Evolutionary conservation across 2,329 filamentous ascomycete genomes (phyloP).

Genomic region (Ceratocystis cubensis): DNA sequence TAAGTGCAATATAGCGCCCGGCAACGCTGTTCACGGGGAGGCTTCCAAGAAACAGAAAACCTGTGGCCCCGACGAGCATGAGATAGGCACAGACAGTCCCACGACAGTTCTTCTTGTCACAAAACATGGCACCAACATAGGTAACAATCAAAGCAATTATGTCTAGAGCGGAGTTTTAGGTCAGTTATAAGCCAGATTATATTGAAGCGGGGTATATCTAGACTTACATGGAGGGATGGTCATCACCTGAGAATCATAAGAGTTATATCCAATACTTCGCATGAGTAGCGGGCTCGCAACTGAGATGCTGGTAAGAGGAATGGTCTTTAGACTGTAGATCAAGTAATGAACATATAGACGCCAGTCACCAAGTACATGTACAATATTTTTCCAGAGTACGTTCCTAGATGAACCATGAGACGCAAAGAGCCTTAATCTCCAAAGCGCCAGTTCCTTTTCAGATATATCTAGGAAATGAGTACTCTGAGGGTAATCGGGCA

Average conservation of each 20-base stretch:
- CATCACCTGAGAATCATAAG: conserved; percentile 51
- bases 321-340: conserved; percentile 39
- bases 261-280: conserved; percentile 37
- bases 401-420: conserved; percentile 47
- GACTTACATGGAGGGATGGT: conserved; percentile 49
- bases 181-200: not conserved
- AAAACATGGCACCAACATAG: conserved; percentile 42
- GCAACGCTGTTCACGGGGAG: not conserved
- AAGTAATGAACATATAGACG: conserved; percentile 56
- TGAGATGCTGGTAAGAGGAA: conserved; percentile 47
- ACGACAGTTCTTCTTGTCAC: conserved; percentile 48
- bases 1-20: conserved; percentile 42
- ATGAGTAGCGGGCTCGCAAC: conserved; percentile 52
- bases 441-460: conserved; percentile 44
- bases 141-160: conserved; percentile 20
- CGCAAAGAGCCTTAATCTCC: conserved; percentile 35
- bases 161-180: not conserved
- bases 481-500: conserved; percentile 55
- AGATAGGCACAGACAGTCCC: conserved; percentile 34
- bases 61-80: conserved; percentile 34
- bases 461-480: conserved; percentile 39
- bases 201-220: not conserved
- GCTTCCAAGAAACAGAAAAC: conserved; percentile 29
- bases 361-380: conserved; percentile 52
- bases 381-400: conserved; percentile 56